These are phyloP conservation scores for Nectriaceae sp. DNA, from an alignment of 2,329 filamentous ascomycete species.

Conservation along the genomic window DNA sequence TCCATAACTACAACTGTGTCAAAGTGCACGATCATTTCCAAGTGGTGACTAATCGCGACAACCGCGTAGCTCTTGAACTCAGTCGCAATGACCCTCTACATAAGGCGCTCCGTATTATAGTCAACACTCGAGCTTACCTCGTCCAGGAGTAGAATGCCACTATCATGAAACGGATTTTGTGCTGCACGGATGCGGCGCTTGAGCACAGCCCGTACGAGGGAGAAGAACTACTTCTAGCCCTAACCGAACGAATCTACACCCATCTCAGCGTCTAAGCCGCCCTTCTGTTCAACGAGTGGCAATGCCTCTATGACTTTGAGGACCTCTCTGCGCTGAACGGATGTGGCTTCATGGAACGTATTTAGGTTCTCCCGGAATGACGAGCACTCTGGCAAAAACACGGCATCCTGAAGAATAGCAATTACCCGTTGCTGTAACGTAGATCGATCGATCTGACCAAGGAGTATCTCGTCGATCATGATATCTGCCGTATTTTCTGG, in stretches of 20 bases:
- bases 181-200: conserved; percentile 9
- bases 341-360: conserved; percentile 27
- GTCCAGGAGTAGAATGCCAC: conserved; percentile 40
- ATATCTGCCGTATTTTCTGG: conserved; percentile 23
- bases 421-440: conserved; percentile 48
- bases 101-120: conserved; percentile 33
- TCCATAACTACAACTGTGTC: conserved; percentile 15
- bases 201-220: conserved; percentile 38
- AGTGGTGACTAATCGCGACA: conserved; percentile 41
- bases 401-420: conserved; percentile 52
- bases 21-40: conserved; percentile 8
- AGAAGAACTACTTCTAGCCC: conserved; percentile 49
- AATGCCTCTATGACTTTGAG: conserved; percentile 38
- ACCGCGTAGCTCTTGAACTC: conserved; percentile 52
- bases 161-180: background rate
- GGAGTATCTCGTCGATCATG: conserved; percentile 43
- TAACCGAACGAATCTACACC: conserved; percentile 36
- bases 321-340: conserved; percentile 25
- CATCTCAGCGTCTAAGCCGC: conserved; percentile 39
- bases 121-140: conserved; percentile 41
- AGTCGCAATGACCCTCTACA: conserved; percentile 34
- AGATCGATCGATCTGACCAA: conserved; percentile 39
- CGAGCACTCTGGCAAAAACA: conserved; percentile 45
- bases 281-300: conserved; percentile 17
- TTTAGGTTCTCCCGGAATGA: background rate